phyloP scores from a whole-genome alignment of 2,329 filamentous ascomycete species.

The Lasiodiplodia sp. region DNA sequence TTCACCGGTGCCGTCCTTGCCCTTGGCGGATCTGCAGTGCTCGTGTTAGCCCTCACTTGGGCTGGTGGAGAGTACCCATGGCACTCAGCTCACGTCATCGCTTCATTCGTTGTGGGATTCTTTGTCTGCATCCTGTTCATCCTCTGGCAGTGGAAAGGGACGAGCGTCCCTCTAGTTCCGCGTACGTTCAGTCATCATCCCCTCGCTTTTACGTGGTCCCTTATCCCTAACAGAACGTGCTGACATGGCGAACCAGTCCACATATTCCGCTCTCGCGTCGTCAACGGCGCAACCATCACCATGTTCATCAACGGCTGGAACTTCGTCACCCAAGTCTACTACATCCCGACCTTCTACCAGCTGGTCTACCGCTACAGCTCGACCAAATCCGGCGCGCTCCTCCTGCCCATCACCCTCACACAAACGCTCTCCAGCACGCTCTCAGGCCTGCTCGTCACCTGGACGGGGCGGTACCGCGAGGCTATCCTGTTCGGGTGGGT shows the following conservation, averaged over 20 bases:
- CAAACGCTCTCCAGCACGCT: conserved; percentile 42
- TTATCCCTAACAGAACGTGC: conserved; percentile 22
- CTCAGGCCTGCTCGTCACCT: conserved; percentile 61
- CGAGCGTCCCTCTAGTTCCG: conserved; percentile 57
- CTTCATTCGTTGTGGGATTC: conserved; percentile 58
- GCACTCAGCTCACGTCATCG: conserved; percentile 60
- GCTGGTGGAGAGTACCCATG: conserved; percentile 65
- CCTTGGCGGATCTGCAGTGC: conserved; percentile 53
- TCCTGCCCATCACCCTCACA: conserved; percentile 54
- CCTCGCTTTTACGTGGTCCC: not conserved
- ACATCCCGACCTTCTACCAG: conserved; percentile 53
- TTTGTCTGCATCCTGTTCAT: conserved; percentile 53
- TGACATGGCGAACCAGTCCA: conserved; percentile 45
- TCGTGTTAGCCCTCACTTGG: conserved; percentile 55
- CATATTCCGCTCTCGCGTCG: conserved; percentile 62
- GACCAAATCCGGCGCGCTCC: conserved; percentile 52
- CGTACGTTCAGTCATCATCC: conserved; percentile 39
- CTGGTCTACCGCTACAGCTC: conserved; percentile 49
- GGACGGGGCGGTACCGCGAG: conserved; percentile 41
- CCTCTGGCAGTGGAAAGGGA: conserved; percentile 61
- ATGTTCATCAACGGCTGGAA: conserved; percentile 64
- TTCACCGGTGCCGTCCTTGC: conserved; percentile 58
- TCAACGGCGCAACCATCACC: conserved; percentile 61
- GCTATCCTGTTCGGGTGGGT: conserved; percentile 53
- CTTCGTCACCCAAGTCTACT: conserved; percentile 64